phyloP scores from a whole-genome alignment of 2,329 filamentous ascomycete species.

The Thyridium curvatum region DNA sequence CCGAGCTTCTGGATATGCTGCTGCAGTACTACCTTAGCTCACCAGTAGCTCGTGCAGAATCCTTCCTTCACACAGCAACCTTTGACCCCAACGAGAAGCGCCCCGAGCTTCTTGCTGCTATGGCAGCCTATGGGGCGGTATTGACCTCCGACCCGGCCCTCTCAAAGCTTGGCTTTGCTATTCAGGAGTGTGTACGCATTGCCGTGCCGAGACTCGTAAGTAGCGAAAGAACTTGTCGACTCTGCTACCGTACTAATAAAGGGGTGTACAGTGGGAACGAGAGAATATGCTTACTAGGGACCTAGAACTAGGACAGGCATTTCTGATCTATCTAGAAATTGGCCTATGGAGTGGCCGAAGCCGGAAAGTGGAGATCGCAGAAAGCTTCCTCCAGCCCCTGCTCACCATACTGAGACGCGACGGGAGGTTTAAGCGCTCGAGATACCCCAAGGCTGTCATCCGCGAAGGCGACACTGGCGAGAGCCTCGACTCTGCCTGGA shows the following conservation, averaged over 20 bases:
- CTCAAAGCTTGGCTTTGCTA: conserved; percentile 30
- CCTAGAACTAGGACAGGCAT: conserved; percentile 24
- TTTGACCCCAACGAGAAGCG: conserved; percentile 26
- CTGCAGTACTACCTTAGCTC: conserved; percentile 28
- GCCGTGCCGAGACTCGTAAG: conserved; percentile 15
- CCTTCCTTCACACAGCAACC: conserved; percentile 28
- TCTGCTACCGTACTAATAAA: no score
- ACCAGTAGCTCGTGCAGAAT: conserved; percentile 16
- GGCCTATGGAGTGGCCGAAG: conserved; percentile 28
- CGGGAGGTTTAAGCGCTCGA: conserved; percentile 9
- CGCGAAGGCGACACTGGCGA: no score
- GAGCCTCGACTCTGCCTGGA: conserved; percentile 11
- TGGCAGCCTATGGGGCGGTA: conserved; percentile 29
- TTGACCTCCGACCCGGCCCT: conserved; percentile 27
- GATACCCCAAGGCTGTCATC: no score
- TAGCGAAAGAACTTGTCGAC: not conserved
- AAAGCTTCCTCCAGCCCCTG: conserved; percentile 25
- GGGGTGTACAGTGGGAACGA: conserved; percentile 18
- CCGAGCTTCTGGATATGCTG: conserved; percentile 28
- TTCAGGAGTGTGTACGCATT: conserved; percentile 29
- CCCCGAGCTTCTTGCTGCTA: conserved; percentile 26
- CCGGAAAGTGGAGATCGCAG: conserved; percentile 31
- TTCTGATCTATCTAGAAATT: conserved; percentile 24
- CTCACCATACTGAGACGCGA: conserved; percentile 28
- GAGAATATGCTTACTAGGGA: conserved; percentile 24